Base-by-base conservation (phyloP, 371 early-diverging fungal genomes). In the Mortierella sp. region DNA sequence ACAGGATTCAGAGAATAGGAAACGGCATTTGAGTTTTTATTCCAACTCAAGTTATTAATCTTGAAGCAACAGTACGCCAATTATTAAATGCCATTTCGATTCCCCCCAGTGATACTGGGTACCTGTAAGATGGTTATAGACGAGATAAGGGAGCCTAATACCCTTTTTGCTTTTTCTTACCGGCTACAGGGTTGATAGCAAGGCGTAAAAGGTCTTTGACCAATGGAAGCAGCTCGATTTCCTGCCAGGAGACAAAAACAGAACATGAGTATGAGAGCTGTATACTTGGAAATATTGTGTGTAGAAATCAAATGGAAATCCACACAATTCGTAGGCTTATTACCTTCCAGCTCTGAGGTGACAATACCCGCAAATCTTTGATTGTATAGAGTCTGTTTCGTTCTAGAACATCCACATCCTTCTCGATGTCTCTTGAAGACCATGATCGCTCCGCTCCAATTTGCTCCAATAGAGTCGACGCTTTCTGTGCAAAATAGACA, bases 261-360 rank as follows among this genome's bases (percentile, higher is more conserved):
- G 15, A 40, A 19, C 40, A 47, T 43, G 19, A 58, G 15, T 6
- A 8, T 23, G 22, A 58, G 29, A 9, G 53, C 28, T 51, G 28
- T n/a, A n/a, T n/a, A n/a, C n/a, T n/a, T n/a, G n/a, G n/a, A n/a
- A n/a, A n/a, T n/a, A n/a, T 51, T 51, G n/a, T 51, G 7, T 51
- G n/a, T 51, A n/a, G n/a, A n/a, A 15, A 40, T 22, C 8, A 3
- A 8, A 17, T 47, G 47, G n/a, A 6, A 17, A 8, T 22, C n/a
- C 47, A 47, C 47, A n/a, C 8, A n/a, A 17, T 47, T 7, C 7
- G 47, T n/a, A 47, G n/a, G n/a, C 5, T n/a, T 17, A 47, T 47
- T 86, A 89, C 89, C 78, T 85, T 85, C 91, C 91, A 91, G 68
- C 91, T 91, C 49, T 87, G 81, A 19, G 83, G 76, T 7, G 91